Base-by-base conservation (phyloP, 495 filamentous ascomycete species). In the Trichocladium uniseriatum region DNA sequence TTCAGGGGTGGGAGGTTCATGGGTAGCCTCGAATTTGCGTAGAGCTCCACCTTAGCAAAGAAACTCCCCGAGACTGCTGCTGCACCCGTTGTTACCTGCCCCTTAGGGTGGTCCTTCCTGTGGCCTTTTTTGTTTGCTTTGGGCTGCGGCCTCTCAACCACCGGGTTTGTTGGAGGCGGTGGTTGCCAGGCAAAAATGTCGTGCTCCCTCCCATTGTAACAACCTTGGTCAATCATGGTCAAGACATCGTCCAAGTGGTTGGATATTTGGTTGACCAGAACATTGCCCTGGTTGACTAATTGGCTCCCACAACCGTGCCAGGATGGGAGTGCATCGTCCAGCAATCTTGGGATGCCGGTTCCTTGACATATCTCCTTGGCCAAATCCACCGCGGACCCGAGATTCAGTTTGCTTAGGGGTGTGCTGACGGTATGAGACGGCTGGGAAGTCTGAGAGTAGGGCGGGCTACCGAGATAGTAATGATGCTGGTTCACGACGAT, bases 1-100 rank as follows among this genome's bases (percentile, higher is more conserved):
- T 75, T 80, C 40, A 89, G 64, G 1, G 77, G 75, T 15, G 80
- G 77, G 1, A 89, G 67, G 51, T 81, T 63, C 28, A 76, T 70
- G 5, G 85, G 83, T n/a, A 90, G 64, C 45, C 75, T 78, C 4
- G 87, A 86, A 59, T 92, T 92, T n/a, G 74, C 69, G 60, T 90
- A 92, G 9, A 83, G 65, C 59, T 86, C 82, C 13, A 81, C 81
- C 62, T 89, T 90, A n/a, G 79, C 68, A 61, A 89, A 89, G 61
- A 83, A 80, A 45, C 78, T 80, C 5, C 60, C 61, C 39, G 70
- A 67, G 18, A 67, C 64, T 11, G 70, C 56, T 1, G 68, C 64
- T 1, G 69, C 63, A 10, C 69, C 61, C 20, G 69, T 66, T 32
- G 58, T 62, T 28, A 60, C 56, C 56, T 68, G 66, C 2, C 59